Percentiles rank a stretch among this genome's conserved stretches.
Conservation (phyloP, 2,329 filamentous ascomycete species). For the Paecilomyces variotii region DNA sequence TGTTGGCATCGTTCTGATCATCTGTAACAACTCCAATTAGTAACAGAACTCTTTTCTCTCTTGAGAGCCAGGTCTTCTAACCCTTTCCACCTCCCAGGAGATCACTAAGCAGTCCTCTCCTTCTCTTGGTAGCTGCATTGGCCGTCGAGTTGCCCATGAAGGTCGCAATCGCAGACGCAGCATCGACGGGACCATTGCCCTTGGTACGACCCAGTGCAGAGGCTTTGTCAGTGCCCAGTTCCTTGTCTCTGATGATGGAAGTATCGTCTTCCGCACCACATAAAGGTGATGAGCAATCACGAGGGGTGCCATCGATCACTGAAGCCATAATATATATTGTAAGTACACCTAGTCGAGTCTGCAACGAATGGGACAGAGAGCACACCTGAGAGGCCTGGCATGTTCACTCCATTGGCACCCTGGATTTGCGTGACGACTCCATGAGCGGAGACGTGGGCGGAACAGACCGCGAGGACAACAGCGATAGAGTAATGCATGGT, state of each 20-base stretch:
- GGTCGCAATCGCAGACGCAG: slow-evolving; percentile 47
- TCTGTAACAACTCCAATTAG: slow-evolving; percentile 2
- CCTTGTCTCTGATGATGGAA: slow-evolving; percentile 57
- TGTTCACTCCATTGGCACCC: slow-evolving; percentile 54
- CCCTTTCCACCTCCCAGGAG: slow-evolving; percentile 24
- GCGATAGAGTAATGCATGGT: slow-evolving; percentile 44
- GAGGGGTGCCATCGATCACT: slow-evolving; percentile 59
- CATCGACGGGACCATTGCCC: slow-evolving; percentile 51
- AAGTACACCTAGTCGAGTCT: slow-evolving; percentile 3
- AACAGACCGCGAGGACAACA: slow-evolving; percentile 40
- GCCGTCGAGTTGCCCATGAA: slow-evolving; percentile 45
- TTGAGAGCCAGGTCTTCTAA: not conserved
- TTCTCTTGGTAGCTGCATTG: slow-evolving; percentile 12
- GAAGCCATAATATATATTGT: slow-evolving; percentile 9
- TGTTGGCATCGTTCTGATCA: slow-evolving; percentile 20
- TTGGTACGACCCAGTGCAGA: slow-evolving; percentile 57
- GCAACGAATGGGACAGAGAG: not conserved
- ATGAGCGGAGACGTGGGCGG: slow-evolving; percentile 47
- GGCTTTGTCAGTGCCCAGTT: slow-evolving; percentile 48
- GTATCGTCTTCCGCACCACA: slow-evolving; percentile 63
- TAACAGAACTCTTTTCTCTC: not conserved
- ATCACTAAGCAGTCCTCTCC: slow-evolving; percentile 8
- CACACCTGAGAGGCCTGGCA: slow-evolving; percentile 52
- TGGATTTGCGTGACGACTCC: slow-evolving; percentile 49
- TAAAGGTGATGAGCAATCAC: slow-evolving; percentile 53